Evolutionary conservation across 768 basidiomycete genomes (phyloP).

Genomic region (Boletellus ananas): DNA sequence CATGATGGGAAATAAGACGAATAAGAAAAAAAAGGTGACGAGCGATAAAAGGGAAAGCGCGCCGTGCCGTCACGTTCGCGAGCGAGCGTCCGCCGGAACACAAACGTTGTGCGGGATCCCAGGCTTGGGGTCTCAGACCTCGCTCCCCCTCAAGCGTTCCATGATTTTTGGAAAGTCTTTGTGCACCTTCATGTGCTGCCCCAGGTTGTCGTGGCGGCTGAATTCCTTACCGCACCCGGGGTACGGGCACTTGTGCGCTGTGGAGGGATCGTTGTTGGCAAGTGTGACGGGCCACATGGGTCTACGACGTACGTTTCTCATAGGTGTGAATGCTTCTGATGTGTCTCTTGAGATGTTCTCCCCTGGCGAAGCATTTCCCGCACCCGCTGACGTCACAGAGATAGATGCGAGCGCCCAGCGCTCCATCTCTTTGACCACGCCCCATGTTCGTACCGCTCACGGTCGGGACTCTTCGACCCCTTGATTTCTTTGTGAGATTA

Average conservation of each 20-base stretch:
- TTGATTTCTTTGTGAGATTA: conserved; percentile 65
- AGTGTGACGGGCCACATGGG: conserved; percentile 4
- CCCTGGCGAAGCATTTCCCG: conserved; percentile 83
- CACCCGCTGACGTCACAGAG: conserved; percentile 78
- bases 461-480: conserved; percentile 65
- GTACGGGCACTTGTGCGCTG: conserved; percentile 79
- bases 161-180: conserved; percentile 33
- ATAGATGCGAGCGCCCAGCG: conserved; percentile 51
- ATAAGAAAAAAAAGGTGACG: conserved; percentile 16
- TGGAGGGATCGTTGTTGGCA: conserved; percentile 6
- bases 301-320: conserved; percentile 71
- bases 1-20: conserved; percentile 25
- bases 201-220: conserved; percentile 82
- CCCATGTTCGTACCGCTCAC: conserved; percentile 31
- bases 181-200: conserved; percentile 86
- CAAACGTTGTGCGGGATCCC: conserved; percentile 14
- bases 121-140: conserved; percentile 10
- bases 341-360: conserved; percentile 89
- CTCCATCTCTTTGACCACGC: conserved; percentile 34
- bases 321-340: conserved; percentile 86
- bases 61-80: conserved; percentile 22
- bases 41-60: conserved; percentile 21
- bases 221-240: conserved; percentile 82
- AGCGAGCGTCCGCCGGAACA: conserved; percentile 12
- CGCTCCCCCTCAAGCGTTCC: conserved; percentile 24